phyloP scores from a whole-genome alignment of 352 stramenopile genomes.

The Globisporangium acanthophoron region DNA sequence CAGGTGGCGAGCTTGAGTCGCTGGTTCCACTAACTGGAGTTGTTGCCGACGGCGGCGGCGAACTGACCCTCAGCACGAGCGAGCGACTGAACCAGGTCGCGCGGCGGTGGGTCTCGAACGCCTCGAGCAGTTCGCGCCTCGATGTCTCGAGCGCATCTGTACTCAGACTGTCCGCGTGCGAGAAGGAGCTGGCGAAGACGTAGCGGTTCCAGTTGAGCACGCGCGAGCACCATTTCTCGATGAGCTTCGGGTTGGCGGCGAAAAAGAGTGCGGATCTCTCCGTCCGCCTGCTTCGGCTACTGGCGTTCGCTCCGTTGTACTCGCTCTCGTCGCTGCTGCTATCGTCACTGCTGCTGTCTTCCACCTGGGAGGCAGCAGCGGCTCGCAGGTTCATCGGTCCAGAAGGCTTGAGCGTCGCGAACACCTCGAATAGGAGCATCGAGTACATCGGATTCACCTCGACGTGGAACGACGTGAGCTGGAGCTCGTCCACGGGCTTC shows the following conservation, averaged over 20 bases:
- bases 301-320: constrained; percentile 20
- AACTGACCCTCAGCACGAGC: constrained; percentile 2
- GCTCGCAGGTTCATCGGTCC: background rate
- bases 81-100: constrained; percentile 2
- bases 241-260: constrained; percentile 35
- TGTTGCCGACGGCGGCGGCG: background rate
- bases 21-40: background rate
- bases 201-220: constrained; percentile 71
- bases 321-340: constrained; percentile 15
- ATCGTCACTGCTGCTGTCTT: constrained; percentile 1
- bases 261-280: constrained; percentile 41
- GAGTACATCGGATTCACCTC: constrained; percentile 62
- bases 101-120: constrained; percentile 4
- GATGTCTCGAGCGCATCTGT: constrained; percentile 9
- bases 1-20: background rate
- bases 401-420: constrained; percentile 17
- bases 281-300: background rate
- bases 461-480: constrained; percentile 52
- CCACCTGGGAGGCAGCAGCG: background rate
- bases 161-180: constrained; percentile 5
- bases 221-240: constrained; percentile 46
- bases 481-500: constrained; percentile 42
- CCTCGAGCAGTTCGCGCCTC: constrained; percentile 3
- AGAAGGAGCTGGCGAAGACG: constrained; percentile 30
- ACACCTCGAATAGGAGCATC: constrained; percentile 60